A percentile compares a stretch with the other conserved stretches of the same genome.
These are phyloP conservation scores for Colletotrichum horii DNA, from an alignment of 2,329 filamentous ascomycete species.

Conservation along the genomic window DNA sequence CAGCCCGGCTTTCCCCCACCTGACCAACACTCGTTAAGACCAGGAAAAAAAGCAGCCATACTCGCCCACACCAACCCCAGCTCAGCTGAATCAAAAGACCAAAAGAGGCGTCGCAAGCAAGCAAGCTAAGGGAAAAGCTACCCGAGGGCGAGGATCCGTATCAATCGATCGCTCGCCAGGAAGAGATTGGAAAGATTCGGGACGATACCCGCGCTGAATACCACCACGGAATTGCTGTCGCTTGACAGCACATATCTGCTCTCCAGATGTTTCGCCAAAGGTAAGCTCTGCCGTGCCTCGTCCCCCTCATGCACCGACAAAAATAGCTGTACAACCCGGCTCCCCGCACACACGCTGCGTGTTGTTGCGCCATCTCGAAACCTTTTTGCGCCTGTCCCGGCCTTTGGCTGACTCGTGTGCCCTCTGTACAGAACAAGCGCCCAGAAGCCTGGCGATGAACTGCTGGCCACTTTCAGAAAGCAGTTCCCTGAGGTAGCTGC, in stretches of 20 bases:
- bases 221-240: constrained; percentile 24
- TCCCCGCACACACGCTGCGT: constrained; percentile 6
- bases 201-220: constrained; percentile 1
- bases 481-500: constrained; percentile 77
- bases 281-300: constrained; percentile 26
- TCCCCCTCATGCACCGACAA: constrained; percentile 16
- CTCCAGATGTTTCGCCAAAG: constrained; percentile 39
- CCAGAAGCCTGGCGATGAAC: constrained; percentile 85
- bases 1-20: constrained; percentile 22
- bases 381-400: constrained; percentile 4
- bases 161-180: constrained; percentile 4
- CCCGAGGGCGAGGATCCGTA: constrained; percentile 4
- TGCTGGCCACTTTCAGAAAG: constrained; percentile 84
- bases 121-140: neutral
- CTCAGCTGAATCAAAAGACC: neutral
- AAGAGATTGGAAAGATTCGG: neutral
- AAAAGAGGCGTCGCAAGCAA: neutral
- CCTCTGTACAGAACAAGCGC: constrained; percentile 66
- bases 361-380: constrained; percentile 6
- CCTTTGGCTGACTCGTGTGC: constrained; percentile 8
- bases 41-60: neutral
- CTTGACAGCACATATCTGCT: constrained; percentile 21
- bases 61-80: neutral
- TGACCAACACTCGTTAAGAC: constrained; percentile 13
- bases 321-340: constrained; percentile 4